Percentiles rank a stretch among this genome's conserved stretches.
Conservation (phyloP, 345 rosid species). For the Streptanthus diversifolius region DNA sequence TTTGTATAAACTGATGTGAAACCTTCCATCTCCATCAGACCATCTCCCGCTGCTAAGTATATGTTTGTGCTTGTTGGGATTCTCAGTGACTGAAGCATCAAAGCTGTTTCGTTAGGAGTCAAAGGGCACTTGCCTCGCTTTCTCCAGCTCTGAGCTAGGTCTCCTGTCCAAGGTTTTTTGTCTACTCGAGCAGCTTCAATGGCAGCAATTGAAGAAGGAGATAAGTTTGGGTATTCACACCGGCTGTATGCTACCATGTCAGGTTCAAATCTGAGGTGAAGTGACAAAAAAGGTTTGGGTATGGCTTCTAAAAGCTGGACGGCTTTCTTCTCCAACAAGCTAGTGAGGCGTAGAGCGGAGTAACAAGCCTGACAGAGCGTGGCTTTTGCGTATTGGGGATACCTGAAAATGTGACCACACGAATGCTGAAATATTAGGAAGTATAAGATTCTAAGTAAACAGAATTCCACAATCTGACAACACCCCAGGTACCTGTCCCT, state of each 20-base stretch:
- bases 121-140: conserved; percentile 85
- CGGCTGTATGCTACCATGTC: conserved; percentile 98
- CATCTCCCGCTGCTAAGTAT: conserved; percentile 94
- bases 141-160: conserved; percentile 76
- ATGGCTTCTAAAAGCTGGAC: conserved; percentile 63
- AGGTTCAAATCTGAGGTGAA: conserved; percentile 86
- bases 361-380: conserved; percentile 84
- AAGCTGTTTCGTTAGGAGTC: conserved; percentile 79
- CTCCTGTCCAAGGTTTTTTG: conserved; percentile 82
- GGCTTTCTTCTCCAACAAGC: conserved; percentile 63
- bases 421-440: neutral
- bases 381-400: conserved; percentile 69
- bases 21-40: conserved; percentile 83
- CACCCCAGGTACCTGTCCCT: conserved; percentile 62
- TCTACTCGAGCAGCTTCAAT: conserved; percentile 62
- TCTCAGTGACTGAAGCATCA: conserved; percentile 61
- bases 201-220: conserved; percentile 52
- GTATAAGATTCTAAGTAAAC: neutral
- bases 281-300: conserved; percentile 80
- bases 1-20: conserved; percentile 70
- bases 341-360: conserved; percentile 55
- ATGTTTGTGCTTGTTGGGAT: conserved; percentile 72
- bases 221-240: conserved; percentile 67
- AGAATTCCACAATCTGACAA: neutral
- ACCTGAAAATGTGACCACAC: conserved; percentile 40